Evolutionary conservation across 768 basidiomycete genomes (phyloP).

Genomic region (Roridomyces roridus): DNA sequence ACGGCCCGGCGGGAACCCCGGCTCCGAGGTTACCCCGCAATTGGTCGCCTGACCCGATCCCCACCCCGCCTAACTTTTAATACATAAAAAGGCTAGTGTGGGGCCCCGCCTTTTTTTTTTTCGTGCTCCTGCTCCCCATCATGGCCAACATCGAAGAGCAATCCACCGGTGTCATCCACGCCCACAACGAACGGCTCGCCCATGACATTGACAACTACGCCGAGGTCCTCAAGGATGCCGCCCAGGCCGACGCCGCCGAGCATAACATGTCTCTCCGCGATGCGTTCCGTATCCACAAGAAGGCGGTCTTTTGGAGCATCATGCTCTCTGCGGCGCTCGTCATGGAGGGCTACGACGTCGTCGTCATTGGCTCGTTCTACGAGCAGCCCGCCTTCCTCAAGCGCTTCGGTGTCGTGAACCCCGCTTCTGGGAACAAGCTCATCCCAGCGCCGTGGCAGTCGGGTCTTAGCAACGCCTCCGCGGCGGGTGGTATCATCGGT

Average conservation of each 20-base stretch:
- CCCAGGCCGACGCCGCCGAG: conserved; percentile 25
- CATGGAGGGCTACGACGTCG: conserved; percentile 33
- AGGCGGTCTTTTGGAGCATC: conserved; percentile 31
- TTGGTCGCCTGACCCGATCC: too few relatives aligned
- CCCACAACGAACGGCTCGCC: conserved; percentile 21
- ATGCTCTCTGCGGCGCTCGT: conserved; percentile 29
- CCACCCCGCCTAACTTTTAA: too few relatives aligned
- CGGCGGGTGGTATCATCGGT: conserved; percentile 29
- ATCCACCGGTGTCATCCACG: conserved; percentile 48
- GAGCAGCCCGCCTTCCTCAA: conserved; percentile 25
- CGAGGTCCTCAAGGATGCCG: conserved; percentile 22
- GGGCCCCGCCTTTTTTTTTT: too few relatives aligned
- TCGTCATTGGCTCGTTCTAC: conserved; percentile 17
- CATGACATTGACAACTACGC: conserved; percentile 25
- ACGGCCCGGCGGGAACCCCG: too few relatives aligned
- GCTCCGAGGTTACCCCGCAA: too few relatives aligned
- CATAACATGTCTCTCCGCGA: conserved; percentile 27
- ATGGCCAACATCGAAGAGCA: conserved; percentile 28
- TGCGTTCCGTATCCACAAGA: conserved; percentile 28
- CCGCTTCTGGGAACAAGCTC: conserved; percentile 8
- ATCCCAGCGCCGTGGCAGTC: conserved; percentile 31
- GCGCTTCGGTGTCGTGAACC: conserved; percentile 25
- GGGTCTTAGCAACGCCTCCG: conserved; percentile 26
- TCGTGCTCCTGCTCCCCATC: too few relatives aligned
- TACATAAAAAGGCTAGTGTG: too few relatives aligned